Conservation (phyloP, 1,139 yeast species). For the Yamadazyma songkhlaensis region DNA sequence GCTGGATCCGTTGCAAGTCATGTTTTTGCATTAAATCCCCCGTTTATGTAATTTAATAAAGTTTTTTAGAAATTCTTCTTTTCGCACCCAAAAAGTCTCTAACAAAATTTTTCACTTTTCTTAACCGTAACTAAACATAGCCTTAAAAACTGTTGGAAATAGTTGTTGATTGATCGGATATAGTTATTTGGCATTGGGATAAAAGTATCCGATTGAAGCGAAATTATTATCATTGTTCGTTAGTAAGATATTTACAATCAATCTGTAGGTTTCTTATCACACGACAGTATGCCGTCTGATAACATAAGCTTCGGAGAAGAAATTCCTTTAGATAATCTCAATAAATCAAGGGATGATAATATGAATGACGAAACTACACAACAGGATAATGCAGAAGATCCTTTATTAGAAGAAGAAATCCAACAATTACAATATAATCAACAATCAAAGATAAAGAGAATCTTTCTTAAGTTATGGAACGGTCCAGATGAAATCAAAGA, state of each 20-base stretch:
- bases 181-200: too few species aligned
- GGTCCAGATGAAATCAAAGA: slow-evolving; percentile 55
- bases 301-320: slow-evolving; percentile 3
- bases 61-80: not conserved
- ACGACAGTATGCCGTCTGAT: slow-evolving; percentile 1
- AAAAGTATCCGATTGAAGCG: too few species aligned
- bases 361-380: not conserved
- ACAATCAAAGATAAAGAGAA: slow-evolving; percentile 2
- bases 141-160: too few species aligned
- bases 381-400: slow-evolving; percentile 5
- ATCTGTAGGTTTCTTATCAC: not conserved
- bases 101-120: too few species aligned
- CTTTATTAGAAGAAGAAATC: slow-evolving; percentile 9
- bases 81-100: not conserved
- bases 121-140: too few species aligned
- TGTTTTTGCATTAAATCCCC: not conserved
- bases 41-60: slow-evolving; percentile 3
- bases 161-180: too few species aligned
- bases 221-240: too few species aligned
- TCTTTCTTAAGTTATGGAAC: slow-evolving; percentile 30
- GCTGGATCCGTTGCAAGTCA: not conserved
- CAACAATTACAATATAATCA: slow-evolving; percentile 3
- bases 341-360: not conserved
- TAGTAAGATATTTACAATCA: too few species aligned
- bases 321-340: slow-evolving; percentile 3